Conservation (phyloP, 805 yeast genomes). For the Hagleromyces aurorensis region DNA sequence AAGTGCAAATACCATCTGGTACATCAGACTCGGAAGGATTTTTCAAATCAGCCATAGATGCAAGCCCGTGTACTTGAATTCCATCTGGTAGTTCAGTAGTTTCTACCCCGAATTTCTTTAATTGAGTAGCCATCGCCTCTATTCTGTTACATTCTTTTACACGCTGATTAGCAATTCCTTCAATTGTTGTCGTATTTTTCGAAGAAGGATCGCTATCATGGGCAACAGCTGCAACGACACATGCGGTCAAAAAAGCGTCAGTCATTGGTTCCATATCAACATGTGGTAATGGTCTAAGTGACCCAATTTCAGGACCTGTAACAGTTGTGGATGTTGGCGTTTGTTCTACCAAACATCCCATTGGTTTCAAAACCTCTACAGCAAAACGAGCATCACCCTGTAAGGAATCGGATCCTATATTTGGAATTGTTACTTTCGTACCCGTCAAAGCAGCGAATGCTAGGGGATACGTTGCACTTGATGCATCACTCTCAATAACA, state of each 20-base stretch:
- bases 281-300: conserved; percentile 56
- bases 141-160: conserved; percentile 97
- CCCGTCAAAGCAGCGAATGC: conserved; percentile 98
- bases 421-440: conserved; percentile 85
- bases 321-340: conserved; percentile 85
- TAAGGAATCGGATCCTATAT: conserved; percentile 82
- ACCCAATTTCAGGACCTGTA: conserved; percentile 72
- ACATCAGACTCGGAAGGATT: conserved; percentile 44
- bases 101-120: conserved; percentile 82
- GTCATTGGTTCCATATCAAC: conserved; percentile 99
- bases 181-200: conserved; percentile 58
- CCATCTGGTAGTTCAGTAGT: conserved; percentile 90
- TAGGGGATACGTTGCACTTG: conserved; percentile 94
- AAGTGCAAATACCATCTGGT: conserved; percentile 53
- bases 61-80: conserved; percentile 71
- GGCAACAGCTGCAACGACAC: conserved; percentile 95
- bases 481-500: conserved; percentile 92
- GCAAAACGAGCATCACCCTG: conserved; percentile 99
- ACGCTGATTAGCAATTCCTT: conserved; percentile 96
- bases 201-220: conserved; percentile 37
- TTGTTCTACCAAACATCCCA: conserved; percentile 90
- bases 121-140: conserved; percentile 84
- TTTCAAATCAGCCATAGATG: conserved; percentile 38
- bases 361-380: conserved; percentile 80
- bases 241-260: conserved; percentile 94